Evolutionary conservation across 352 stramenopile genomes (phyloP), one percentile per base, ranked within the genome.

Genomic region (Phytophthora pistaciae): DNA sequence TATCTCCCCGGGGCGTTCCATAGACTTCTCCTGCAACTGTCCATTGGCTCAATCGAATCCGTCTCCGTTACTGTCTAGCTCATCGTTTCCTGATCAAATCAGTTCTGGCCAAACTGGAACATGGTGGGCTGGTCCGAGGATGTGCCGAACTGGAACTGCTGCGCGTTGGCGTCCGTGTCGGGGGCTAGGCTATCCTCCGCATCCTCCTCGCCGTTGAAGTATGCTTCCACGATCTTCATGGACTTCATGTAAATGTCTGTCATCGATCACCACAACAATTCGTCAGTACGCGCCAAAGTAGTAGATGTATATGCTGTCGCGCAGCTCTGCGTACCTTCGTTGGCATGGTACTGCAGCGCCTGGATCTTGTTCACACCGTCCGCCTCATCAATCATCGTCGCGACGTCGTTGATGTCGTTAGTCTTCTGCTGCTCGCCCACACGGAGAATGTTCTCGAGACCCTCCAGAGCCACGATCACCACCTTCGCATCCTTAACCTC

Each of bases 361-460:
- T 99, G 97, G 71, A 99, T 98, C 83, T 99, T 99, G 76, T 92
- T 97, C 57, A 99, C 91, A 77, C 98, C 98, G 68, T 99, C 97
- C 25, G 92, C 93, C 76, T 99, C 98, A 67, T 98, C 95, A 70
- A 99, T 95, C 77, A 98, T 91, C 20, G 92, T 98, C 33, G 97
- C 95, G 83, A 99, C 96, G 44, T 97, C 76, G 80, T 99, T 99
- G 64, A 98, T 88, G 27, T 96, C 84, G 46, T 78, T 78, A 23
- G 80, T 80, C 76, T 91, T 91, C 77, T 87, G 71, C 53, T 74
- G 63, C 53, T 93, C 82, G 31, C 91, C 91, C 33, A 98, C 91
- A 68, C 97, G 98, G 60, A 99, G 85, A 64, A 99, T 99, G 84
- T 99, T 99, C 72, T 99, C 98, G 29, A 99, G 91, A 21, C 97